A percentile compares a stretch with the other conserved stretches of the same genome.
Evolutionary conservation across 495 filamentous ascomycete species (phyloP).

Genomic region (Xylaria acuta): DNA sequence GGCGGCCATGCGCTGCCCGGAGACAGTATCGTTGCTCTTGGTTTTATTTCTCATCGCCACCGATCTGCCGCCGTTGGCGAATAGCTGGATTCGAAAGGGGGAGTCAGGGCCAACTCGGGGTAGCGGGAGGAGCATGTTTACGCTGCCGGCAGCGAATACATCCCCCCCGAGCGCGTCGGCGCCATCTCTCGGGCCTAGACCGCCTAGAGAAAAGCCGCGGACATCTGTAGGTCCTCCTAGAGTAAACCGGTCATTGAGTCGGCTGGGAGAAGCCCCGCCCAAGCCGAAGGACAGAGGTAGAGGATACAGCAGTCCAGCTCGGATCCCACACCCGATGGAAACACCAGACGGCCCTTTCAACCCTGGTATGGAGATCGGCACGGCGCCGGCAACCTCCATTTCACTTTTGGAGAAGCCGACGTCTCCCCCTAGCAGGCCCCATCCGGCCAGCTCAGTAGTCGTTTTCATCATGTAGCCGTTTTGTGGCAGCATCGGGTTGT

Average conservation of each 20-base stretch:
- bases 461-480: slow-evolving; percentile 79
- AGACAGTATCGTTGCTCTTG: slow-evolving; percentile 47
- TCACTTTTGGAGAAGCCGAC: slow-evolving; percentile 90
- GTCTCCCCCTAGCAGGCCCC: slow-evolving; percentile 83
- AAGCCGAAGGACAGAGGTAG: slow-evolving; percentile 64
- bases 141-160: slow-evolving; percentile 84
- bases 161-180: slow-evolving; percentile 88
- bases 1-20: slow-evolving; percentile 41
- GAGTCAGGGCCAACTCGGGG: slow-evolving; percentile 78
- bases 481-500: slow-evolving; percentile 82
- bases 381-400: slow-evolving; percentile 75
- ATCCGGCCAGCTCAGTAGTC: slow-evolving; percentile 82
- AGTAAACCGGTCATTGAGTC: slow-evolving; percentile 92
- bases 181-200: slow-evolving; percentile 87
- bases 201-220: slow-evolving; percentile 87
- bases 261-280: slow-evolving; percentile 65
- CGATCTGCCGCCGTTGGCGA: slow-evolving; percentile 87
- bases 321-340: slow-evolving; percentile 56
- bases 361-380: slow-evolving; percentile 73
- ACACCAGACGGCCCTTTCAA: slow-evolving; percentile 73
- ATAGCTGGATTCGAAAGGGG: slow-evolving; percentile 87
- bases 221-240: slow-evolving; percentile 95
- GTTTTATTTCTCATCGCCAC: slow-evolving; percentile 70
- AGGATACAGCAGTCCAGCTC: slow-evolving; percentile 64
- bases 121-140: slow-evolving; percentile 82